Conservation (phyloP, 2,329 filamentous ascomycete species). For the Xylariomycetidae sp. region DNA sequence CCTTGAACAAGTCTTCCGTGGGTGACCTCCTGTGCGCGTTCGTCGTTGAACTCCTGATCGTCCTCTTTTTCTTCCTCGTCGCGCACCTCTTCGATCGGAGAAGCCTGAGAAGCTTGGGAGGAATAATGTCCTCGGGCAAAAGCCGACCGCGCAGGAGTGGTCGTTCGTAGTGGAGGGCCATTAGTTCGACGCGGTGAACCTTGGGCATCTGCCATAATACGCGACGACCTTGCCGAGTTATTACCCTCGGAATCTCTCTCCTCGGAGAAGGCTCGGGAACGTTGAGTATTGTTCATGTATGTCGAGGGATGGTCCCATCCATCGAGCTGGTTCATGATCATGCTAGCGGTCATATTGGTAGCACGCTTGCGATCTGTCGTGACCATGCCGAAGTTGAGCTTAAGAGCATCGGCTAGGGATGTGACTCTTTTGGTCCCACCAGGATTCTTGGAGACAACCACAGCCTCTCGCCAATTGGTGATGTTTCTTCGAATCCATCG, state of each 20-base stretch:
- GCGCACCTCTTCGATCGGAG: slow-evolving; percentile 29
- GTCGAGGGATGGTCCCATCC: slow-evolving; percentile 31
- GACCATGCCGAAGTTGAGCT: slow-evolving; percentile 96
- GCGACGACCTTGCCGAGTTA: slow-evolving; percentile 17
- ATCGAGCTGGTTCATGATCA: slow-evolving; percentile 68
- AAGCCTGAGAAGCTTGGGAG: slow-evolving; percentile 31
- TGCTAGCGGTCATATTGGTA: slow-evolving; percentile 68
- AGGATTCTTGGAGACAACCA: slow-evolving; percentile 97
- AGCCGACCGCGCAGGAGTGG: slow-evolving; percentile 22
- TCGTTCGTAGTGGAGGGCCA: slow-evolving; percentile 25
- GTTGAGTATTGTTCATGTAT: slow-evolving; percentile 22
- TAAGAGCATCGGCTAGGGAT: slow-evolving; percentile 88
- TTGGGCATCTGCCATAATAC: slow-evolving; percentile 34
- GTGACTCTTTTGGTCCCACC: slow-evolving; percentile 97
- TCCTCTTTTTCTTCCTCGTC: slow-evolving; percentile 36
- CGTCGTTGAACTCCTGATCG: slow-evolving; percentile 62
- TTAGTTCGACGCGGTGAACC: slow-evolving; percentile 38
- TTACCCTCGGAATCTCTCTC: slow-evolving; percentile 25
- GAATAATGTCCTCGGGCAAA: slow-evolving; percentile 24
- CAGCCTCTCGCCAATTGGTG: slow-evolving; percentile 79
- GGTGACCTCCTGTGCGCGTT: slow-evolving; percentile 82
- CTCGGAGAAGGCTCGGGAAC: slow-evolving; percentile 16
- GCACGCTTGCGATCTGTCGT: slow-evolving; percentile 72
- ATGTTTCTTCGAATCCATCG: slow-evolving; percentile 94
- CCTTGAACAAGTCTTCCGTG: slow-evolving; percentile 88